Percentiles rank a stretch among this genome's conserved stretches.
Conservation (phyloP, 805 yeast genomes). For the Metschnikowia noctiluminum region DNA sequence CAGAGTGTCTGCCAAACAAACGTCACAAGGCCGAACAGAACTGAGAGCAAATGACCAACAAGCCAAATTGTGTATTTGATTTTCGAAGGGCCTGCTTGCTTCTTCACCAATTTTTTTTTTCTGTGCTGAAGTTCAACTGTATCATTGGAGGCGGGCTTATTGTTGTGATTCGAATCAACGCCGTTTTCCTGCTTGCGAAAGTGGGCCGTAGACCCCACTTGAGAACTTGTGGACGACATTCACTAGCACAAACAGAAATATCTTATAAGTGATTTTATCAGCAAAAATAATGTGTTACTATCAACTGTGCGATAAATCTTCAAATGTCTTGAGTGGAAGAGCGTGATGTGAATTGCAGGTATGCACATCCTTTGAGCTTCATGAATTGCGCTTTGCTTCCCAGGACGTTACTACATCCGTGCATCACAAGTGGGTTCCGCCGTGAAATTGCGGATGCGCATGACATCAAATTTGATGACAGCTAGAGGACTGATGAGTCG, state of each 20-base stretch:
- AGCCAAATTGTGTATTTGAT: constrained; percentile 52
- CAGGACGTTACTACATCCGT: background rate
- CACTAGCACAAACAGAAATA: background rate
- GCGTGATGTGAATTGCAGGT: no score
- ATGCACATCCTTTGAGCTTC: no score
- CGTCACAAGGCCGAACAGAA: constrained; percentile 44
- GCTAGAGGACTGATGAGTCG: no score
- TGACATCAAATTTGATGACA: no score
- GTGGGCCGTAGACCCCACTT: background rate
- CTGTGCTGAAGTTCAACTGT: constrained; percentile 15
- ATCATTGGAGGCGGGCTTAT: constrained; percentile 11
- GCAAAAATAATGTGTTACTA: no score
- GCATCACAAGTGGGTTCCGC: no score
- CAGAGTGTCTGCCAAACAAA: constrained; percentile 38
- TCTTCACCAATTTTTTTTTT: constrained; percentile 31
- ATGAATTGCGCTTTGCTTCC: background rate
- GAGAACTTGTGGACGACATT: constrained; percentile 4
- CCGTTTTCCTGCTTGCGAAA: background rate
- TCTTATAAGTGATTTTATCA: no score
- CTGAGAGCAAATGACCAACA: constrained; percentile 48
- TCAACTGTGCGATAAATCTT: no score
- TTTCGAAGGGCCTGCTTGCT: constrained; percentile 30
- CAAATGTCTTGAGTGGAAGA: no score
- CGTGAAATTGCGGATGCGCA: no score
- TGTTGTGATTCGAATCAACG: background rate